Conservation (phyloP, 495 filamentous ascomycete species). For the Penicillium daleae region DNA sequence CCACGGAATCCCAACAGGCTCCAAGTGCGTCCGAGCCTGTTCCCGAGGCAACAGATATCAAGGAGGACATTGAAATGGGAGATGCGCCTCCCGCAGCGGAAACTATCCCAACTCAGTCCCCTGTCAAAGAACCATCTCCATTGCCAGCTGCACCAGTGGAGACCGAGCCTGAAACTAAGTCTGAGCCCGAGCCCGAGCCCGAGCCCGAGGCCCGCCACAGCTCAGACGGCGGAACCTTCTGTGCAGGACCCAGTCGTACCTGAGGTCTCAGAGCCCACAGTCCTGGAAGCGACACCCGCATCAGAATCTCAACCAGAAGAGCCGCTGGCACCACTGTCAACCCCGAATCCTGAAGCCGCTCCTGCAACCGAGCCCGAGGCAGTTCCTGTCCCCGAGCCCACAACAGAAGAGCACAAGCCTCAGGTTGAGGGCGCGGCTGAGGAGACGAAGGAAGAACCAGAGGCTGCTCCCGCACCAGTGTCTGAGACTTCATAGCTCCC, state of each 20-base stretch:
- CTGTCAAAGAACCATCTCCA: constrained; percentile 8
- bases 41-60: constrained; percentile 2
- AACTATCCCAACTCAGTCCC: neutral
- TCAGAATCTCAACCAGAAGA: constrained; percentile 13
- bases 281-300: neutral
- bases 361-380: neutral
- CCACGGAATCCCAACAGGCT: neutral
- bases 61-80: constrained; percentile 20
- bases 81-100: constrained; percentile 11
- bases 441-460: constrained; percentile 15
- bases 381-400: neutral
- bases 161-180: neutral
- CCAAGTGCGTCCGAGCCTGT: neutral
- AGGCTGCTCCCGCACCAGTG: constrained; percentile 8
- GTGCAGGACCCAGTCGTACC: neutral
- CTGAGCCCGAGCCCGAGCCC: neutral
- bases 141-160: neutral
- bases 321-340: constrained; percentile 12
- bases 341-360: neutral
- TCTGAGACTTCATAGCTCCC: constrained; percentile 6
- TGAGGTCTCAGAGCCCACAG: neutral
- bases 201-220: neutral
- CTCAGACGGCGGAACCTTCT: neutral
- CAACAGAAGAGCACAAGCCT: constrained; percentile 1
- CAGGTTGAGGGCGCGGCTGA: constrained; percentile 3